phyloP scores from a whole-genome alignment of 2,329 filamentous ascomycete species.

The Trichoderma lentiforme region DNA sequence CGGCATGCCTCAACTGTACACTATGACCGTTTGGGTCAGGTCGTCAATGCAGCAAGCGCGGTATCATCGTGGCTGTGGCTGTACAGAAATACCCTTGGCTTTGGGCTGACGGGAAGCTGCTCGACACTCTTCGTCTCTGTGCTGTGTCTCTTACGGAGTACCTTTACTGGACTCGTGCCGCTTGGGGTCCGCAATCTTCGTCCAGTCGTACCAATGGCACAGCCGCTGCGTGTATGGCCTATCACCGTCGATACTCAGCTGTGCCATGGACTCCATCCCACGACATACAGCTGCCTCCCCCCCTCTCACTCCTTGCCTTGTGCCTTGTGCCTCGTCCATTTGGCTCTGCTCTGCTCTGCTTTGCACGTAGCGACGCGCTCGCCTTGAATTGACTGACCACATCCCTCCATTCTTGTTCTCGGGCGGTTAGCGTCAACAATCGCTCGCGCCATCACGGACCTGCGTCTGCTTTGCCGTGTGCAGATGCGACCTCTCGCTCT shows the following conservation, averaged over 20 bases:
- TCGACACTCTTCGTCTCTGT: not conserved
- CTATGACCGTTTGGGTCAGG: not conserved
- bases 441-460: not conserved
- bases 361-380: not conserved
- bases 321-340: not conserved
- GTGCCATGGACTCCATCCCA: not conserved
- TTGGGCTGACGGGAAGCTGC: not conserved
- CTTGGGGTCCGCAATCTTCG: not conserved
- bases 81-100: not conserved
- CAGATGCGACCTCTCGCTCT: conserved; percentile 5
- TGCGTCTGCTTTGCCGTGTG: not conserved
- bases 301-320: not conserved
- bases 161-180: not conserved
- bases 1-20: not conserved
- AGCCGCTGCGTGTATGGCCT: not conserved
- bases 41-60: not conserved
- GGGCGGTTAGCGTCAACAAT: not conserved
- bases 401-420: not conserved
- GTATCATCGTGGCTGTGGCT: not conserved
- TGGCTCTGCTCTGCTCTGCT: not conserved
- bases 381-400: not conserved
- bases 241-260: not conserved
- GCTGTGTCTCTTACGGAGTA: no score
- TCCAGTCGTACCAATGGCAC: not conserved
- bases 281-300: not conserved